Evolutionary conservation across 2,329 filamentous ascomycete species (phyloP), one percentile per base, ranked within the genome.

Genomic region (Penicillium concentricum): DNA sequence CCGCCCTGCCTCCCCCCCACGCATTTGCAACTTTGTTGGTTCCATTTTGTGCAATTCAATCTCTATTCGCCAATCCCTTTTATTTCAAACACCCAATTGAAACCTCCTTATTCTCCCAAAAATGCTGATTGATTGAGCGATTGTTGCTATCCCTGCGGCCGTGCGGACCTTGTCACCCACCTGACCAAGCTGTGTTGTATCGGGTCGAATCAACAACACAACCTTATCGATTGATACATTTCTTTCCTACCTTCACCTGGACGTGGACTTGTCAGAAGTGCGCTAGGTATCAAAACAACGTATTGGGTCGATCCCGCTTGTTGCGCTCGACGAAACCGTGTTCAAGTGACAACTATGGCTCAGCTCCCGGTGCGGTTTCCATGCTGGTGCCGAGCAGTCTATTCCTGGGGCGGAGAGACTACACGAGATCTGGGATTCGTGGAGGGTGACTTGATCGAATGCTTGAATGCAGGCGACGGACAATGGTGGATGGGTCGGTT

Each of bases 401-500:
- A 96, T 75, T 96, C 91, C 18, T 96, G 91, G 90, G 91, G 91
- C 75, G 92, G 92, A 79, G 92, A 96, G 87, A 93, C 89, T 24
- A 96, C 96, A 80, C 87, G 89, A 74, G 94, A 99, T 72, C 83
- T 99, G 56, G 94, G 94, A 16, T 99, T 99, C 76, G 89, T 99
- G 66, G 94, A 99, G 76, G 94, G 94, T 62, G 94, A 99, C 76
- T 78, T 99, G 64, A 99, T 99, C 73, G 94, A 99, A 84, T 97
- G 93, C 71, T 82, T 99, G 51, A 99, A 99, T 74, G 94, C 94
- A 20, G 94, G 94, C 61, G 94, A 99, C 77, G 94, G 94, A 51
- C 92, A 91, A 45, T 99, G 94, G 94, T 99, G 94, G 94, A 96
- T 92, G 77, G 94, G 94, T 46, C 86, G 93, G 61, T 78, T 99